These are phyloP conservation scores for Aspergillus sclerotialis DNA, from an alignment of 2,329 filamentous ascomycete genomes.

Conservation along the genomic window DNA sequence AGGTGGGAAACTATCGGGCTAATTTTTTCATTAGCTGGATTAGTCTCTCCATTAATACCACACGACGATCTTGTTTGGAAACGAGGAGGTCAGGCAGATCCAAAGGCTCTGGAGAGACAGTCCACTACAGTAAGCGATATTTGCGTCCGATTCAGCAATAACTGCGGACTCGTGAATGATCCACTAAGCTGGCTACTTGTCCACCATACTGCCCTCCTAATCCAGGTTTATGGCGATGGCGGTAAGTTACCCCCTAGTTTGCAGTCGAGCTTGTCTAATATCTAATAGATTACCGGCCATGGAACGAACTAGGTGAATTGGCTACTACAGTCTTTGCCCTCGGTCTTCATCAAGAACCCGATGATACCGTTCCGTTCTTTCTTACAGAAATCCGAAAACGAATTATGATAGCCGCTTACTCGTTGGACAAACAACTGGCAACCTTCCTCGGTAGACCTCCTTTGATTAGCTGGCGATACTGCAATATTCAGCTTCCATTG, in stretches of 20 bases:
- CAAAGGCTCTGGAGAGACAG: constrained; percentile 6
- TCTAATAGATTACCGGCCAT: constrained; percentile 35
- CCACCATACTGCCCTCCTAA: constrained; percentile 14
- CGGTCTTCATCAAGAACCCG: constrained; percentile 34
- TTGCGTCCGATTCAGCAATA: constrained; percentile 20
- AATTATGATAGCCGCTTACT: constrained; percentile 34
- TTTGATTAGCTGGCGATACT: constrained; percentile 33
- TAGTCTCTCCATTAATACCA: constrained; percentile 7
- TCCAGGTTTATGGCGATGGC: constrained; percentile 17
- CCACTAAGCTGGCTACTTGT: constrained; percentile 22
- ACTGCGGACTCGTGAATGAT: constrained; percentile 15
- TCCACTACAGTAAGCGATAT: constrained; percentile 20
- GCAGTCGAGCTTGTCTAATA: neutral
- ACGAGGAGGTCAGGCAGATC: constrained; percentile 5
- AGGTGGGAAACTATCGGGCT: constrained; percentile 19
- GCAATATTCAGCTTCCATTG: constrained; percentile 14
- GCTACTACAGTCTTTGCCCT: constrained; percentile 38
- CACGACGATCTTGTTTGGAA: constrained; percentile 2
- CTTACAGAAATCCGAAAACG: constrained; percentile 29
- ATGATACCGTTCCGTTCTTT: constrained; percentile 18
- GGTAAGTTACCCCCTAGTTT: constrained; percentile 4
- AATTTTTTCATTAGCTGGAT: constrained; percentile 13
- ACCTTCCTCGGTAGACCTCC: constrained; percentile 43
- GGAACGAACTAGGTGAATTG: constrained; percentile 40
- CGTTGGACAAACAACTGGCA: constrained; percentile 39